Conservation (phyloP, 495 filamentous ascomycete genomes). For the Cenococcum geophilum region DNA sequence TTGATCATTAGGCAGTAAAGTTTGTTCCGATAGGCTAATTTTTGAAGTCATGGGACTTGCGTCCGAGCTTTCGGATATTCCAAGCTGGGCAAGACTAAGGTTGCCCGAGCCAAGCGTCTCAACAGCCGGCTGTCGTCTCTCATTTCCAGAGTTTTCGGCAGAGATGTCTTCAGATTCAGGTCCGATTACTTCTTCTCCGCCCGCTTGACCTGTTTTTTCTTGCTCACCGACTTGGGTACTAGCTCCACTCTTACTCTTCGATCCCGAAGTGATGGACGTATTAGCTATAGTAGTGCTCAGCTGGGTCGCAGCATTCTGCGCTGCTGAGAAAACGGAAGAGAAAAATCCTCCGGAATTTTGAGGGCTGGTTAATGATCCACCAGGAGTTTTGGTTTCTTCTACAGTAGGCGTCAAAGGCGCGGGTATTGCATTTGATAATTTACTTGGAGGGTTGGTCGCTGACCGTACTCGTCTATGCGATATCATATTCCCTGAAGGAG, state of each 20-base stretch:
- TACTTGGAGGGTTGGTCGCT: conserved; percentile 71
- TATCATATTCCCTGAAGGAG: conserved; percentile 66
- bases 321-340: conserved; percentile 83
- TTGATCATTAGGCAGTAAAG: conserved; percentile 46
- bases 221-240: conserved; percentile 34
- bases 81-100: conserved; percentile 76
- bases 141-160: conserved; percentile 27
- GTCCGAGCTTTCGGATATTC: conserved; percentile 53
- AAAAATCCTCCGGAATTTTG: conserved; percentile 70
- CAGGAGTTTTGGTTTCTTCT: conserved; percentile 53
- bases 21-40: conserved; percentile 41
- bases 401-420: conserved; percentile 64
- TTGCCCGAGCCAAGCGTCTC: conserved; percentile 88
- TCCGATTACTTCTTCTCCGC: conserved; percentile 35
- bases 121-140: conserved; percentile 55
- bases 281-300: conserved; percentile 75
- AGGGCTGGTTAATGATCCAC: conserved; percentile 39
- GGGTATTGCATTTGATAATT: conserved; percentile 73
- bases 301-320: conserved; percentile 87
- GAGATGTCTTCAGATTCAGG: conserved; percentile 27
- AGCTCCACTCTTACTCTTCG: conserved; percentile 23
- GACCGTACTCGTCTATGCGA: conserved; percentile 63
- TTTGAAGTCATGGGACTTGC: conserved; percentile 44
- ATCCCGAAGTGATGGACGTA: conserved; percentile 40
- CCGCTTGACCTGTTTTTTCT: conserved; percentile 30